Percentiles rank a stretch among this genome's conserved stretches.
phyloP scores from a whole-genome alignment of 2,329 filamentous ascomycete genomes.

The Metarhizium rileyi region DNA sequence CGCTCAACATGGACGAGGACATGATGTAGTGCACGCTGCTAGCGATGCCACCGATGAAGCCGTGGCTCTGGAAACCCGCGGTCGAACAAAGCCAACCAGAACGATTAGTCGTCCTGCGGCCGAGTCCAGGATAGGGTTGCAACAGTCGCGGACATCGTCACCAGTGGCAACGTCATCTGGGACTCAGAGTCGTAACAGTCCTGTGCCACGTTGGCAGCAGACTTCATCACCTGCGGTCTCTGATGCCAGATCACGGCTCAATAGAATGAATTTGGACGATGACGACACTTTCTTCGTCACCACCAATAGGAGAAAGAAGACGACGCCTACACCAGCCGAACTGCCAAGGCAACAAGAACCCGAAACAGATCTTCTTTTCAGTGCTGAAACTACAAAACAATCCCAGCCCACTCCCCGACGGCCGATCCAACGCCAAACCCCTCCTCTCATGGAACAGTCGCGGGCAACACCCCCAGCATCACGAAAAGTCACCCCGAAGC shows the following conservation, averaged over 20 bases:
- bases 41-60: conserved; percentile 60
- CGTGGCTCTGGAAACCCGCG: conserved; percentile 64
- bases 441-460: conserved; percentile 21
- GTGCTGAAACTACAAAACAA: conserved; percentile 26
- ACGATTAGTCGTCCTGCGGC: conserved; percentile 18
- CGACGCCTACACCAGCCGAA: conserved; percentile 37
- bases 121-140: conserved; percentile 17
- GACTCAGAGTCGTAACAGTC: conserved; percentile 33
- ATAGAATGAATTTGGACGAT: conserved; percentile 62
- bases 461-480: conserved; percentile 21
- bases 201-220: conserved; percentile 52
- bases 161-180: conserved; percentile 33
- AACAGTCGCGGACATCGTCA: conserved; percentile 38
- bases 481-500: conserved; percentile 33
- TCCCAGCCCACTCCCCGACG: conserved; percentile 26
- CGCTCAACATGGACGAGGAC: conserved; percentile 38
- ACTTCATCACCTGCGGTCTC: conserved; percentile 24
- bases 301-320: conserved; percentile 68
- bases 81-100: conserved; percentile 37
- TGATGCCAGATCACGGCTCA: conserved; percentile 46
- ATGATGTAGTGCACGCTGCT: conserved; percentile 18
- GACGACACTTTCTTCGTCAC: conserved; percentile 69
- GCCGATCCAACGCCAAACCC: conserved; percentile 22
- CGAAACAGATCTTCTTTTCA: conserved; percentile 57
- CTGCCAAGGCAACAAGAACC: conserved; percentile 25